phyloP scores from a whole-genome alignment of 192 early-diverging fungal species.

The Coemansia sp. region DNA sequence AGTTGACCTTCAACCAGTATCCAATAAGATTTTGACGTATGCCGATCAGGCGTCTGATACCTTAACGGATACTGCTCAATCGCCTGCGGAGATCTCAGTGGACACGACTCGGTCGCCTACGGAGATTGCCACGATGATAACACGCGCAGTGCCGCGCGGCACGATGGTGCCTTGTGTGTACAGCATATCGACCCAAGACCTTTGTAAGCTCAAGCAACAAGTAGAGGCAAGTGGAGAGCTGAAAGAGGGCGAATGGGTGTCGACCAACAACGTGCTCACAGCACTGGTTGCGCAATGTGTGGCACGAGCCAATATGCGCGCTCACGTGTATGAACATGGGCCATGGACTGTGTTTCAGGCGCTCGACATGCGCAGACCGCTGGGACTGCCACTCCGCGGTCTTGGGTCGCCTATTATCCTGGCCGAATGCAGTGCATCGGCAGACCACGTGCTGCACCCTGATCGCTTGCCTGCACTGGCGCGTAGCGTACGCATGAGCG shows the following conservation, averaged over 20 bases:
- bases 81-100: conserved; percentile 31
- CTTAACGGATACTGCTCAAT: not conserved
- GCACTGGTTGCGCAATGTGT: conserved; percentile 31
- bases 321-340: conserved; percentile 24
- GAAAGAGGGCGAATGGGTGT: conserved; percentile 34
- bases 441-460: conserved; percentile 1
- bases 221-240: conserved; percentile 29
- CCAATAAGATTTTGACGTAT: not conserved
- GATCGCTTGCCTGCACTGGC: conserved; percentile 15
- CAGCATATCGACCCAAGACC: conserved; percentile 2
- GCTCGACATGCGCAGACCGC: conserved; percentile 42
- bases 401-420: conserved; percentile 48
- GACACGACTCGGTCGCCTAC: conserved; percentile 22
- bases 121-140: conserved; percentile 11
- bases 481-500: conserved; percentile 18
- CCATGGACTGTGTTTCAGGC: conserved; percentile 45
- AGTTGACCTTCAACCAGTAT: conserved; percentile 3
- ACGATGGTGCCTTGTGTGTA: conserved; percentile 26
- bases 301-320: conserved; percentile 33
- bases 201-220: conserved; percentile 14
- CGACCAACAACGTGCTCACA: conserved; percentile 34
- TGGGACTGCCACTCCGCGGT: conserved; percentile 22
- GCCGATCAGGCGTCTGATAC: not conserved
- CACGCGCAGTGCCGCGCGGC: conserved; percentile 5
- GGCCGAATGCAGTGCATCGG: conserved; percentile 22